A percentile compares a stretch with the other conserved stretches of the same genome.
Conservation (phyloP, 2,329 filamentous ascomycete species). For the Colletotrichum kahawae region DNA sequence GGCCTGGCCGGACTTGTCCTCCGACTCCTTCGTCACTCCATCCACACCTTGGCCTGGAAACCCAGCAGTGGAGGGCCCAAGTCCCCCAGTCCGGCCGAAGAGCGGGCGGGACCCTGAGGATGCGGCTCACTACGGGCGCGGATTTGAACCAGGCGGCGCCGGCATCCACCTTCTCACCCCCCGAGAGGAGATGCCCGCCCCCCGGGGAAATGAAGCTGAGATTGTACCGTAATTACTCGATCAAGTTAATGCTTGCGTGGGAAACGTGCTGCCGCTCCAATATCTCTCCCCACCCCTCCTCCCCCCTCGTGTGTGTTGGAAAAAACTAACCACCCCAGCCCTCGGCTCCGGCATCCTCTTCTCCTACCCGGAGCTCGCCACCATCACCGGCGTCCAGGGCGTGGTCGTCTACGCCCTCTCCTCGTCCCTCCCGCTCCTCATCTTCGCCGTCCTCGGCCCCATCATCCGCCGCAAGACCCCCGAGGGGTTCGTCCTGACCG, state of each 20-base stretch:
- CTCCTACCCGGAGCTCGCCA: constrained; percentile 81
- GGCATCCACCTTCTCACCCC: constrained; percentile 56
- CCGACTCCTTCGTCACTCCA: neutral
- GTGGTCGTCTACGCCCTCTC: constrained; percentile 77
- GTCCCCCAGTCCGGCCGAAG: neutral
- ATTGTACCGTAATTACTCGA: constrained; percentile 95
- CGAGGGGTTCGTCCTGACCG: constrained; percentile 82
- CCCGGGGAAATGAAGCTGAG: constrained; percentile 76
- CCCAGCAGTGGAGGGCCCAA: neutral
- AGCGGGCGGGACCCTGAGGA: constrained; percentile 33
- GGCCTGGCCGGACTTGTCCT: neutral
- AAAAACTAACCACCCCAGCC: constrained; percentile 62
- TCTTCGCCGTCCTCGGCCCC: constrained; percentile 77
- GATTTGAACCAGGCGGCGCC: constrained; percentile 55
- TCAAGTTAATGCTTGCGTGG: constrained; percentile 99
- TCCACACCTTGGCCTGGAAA: neutral
- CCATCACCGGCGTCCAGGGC: constrained; percentile 79
- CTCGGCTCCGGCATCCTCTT: constrained; percentile 86
- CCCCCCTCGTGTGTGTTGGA: constrained; percentile 24
- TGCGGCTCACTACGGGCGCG: constrained; percentile 87
- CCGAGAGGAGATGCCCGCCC: constrained; percentile 41
- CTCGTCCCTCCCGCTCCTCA: constrained; percentile 73
- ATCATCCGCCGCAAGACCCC: constrained; percentile 82
- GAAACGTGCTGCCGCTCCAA: constrained; percentile 92
- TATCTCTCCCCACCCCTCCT: constrained; percentile 35